Conservation (phyloP, 208 protist species). For the Leishmania guyanensis region DNA sequence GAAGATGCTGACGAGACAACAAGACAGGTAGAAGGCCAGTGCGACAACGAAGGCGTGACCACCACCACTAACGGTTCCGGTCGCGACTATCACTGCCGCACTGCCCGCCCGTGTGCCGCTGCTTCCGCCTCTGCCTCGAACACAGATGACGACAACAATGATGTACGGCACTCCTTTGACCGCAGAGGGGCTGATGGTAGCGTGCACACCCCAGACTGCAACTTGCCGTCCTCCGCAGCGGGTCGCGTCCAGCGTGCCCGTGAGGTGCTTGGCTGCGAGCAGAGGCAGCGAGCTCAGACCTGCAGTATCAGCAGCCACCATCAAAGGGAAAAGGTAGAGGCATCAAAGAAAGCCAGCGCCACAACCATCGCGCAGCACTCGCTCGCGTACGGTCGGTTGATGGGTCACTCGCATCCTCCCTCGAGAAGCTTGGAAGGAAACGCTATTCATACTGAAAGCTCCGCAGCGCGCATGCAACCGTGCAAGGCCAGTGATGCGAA, state of each 20-base stretch:
- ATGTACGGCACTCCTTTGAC: constrained; percentile 1
- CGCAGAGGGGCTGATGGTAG: constrained; percentile 1
- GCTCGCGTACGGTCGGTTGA: constrained; percentile 18
- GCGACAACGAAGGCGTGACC: not conserved
- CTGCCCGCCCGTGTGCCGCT: not conserved
- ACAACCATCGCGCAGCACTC: not conserved
- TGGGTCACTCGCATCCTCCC: not conserved
- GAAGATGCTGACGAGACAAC: not conserved
- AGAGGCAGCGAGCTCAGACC: not conserved
- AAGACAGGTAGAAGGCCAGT: not conserved
- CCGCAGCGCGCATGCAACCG: not conserved
- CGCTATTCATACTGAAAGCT: not conserved
- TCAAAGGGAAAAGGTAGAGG: not conserved
- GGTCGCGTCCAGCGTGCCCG: constrained; percentile 7
- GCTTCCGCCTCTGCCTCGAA: not conserved
- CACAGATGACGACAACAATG: constrained; percentile 8
- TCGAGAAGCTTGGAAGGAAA: not conserved
- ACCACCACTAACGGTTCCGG: not conserved
- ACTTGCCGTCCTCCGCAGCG: constrained; percentile 15
- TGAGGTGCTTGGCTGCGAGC: constrained; percentile 8
- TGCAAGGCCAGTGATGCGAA: not conserved
- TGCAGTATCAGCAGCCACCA: not conserved
- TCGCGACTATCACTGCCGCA: not conserved
- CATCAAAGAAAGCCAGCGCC: not conserved
- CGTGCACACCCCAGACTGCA: constrained; percentile 27